phyloP scores from a whole-genome alignment of 2,329 filamentous ascomycete species.

The Endocalyx cinctus region DNA sequence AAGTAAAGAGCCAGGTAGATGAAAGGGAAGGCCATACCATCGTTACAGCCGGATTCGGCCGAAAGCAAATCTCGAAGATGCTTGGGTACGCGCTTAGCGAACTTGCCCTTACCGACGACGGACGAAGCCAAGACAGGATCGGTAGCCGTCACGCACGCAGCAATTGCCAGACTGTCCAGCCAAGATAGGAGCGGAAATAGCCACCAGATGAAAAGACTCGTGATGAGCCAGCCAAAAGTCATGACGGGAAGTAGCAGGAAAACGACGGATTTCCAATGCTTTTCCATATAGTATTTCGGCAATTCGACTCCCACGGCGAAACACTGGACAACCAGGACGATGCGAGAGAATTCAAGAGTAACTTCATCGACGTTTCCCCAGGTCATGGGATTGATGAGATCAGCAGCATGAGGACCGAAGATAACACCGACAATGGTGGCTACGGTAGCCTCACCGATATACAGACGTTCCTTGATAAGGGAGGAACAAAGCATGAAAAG shows the following conservation, averaged over 20 bases:
- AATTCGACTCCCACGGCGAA: slow-evolving; percentile 89
- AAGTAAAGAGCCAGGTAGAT: slow-evolving; percentile 90
- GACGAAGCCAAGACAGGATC: slow-evolving; percentile 96
- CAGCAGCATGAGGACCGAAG: slow-evolving; percentile 79
- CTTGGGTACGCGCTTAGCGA: slow-evolving; percentile 94
- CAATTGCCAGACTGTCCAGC: slow-evolving; percentile 82
- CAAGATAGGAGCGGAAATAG: slow-evolving; percentile 74
- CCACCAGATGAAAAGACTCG: slow-evolving; percentile 93
- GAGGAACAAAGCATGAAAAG: slow-evolving; percentile 98
- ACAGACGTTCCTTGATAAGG: slow-evolving; percentile 95
- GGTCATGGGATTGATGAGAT: slow-evolving; percentile 67
- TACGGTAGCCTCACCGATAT: slow-evolving; percentile 97
- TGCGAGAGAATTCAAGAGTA: slow-evolving; percentile 83
- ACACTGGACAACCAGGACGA: slow-evolving; percentile 87
- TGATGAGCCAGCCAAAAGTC: slow-evolving; percentile 92
- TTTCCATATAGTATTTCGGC: slow-evolving; percentile 95
- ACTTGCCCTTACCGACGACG: slow-evolving; percentile 97
- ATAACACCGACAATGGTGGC: slow-evolving; percentile 84
- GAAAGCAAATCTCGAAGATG: slow-evolving; percentile 93
- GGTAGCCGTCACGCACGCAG: slow-evolving; percentile 94
- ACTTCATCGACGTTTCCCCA: slow-evolving; percentile 86
- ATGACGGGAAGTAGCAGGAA: slow-evolving; percentile 91
- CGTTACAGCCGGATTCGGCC: slow-evolving; percentile 96
- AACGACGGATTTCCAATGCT: slow-evolving; percentile 89
- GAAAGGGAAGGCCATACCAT: slow-evolving; percentile 99